Evolutionary conservation across 495 filamentous ascomycete genomes (phyloP), one percentile per base, ranked within the genome.

Genomic region (Xylaria intraflava): DNA sequence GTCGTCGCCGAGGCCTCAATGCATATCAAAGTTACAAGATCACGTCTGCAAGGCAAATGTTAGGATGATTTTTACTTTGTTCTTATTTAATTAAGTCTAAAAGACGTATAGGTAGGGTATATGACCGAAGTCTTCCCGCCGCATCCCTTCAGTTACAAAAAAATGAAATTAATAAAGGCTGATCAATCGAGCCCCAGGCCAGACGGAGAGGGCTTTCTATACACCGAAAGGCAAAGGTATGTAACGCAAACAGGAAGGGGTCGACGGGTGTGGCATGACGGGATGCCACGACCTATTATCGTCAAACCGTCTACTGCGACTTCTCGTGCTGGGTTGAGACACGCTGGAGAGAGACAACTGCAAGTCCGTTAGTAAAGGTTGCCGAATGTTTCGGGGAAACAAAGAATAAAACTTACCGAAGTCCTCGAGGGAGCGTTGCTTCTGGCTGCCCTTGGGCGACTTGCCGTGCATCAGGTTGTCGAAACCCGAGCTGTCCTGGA

Each of bases 401-500:
- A 5, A 38, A 51, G 19, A 12, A 47, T 14, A 55, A 40, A 59
- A 77, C 84, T 80, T 80, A 89, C 86, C 78, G 58, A 95, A 92
- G 69, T 95, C 90, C 73, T 95, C 90, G 54, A 89, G 71, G 1
- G 80, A 83, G 50, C 86, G 76, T 73, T 91, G 84, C 72, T 85
- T 87, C 57, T 78, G 74, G 66, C 80, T 83, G 68, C 83, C 84
- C 73, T 87, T 86, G 45, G 81, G 82, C 51, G 81, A 82, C 76
- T 88, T 89, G 65, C 89, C 87, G 71, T 95, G 89, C 87, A 94
- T 91, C 55, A 95, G 77, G 76, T 92, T 89, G 72, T 95, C 87
- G 70, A 95, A 94, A 41, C 81, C 81, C 30, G 74, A 66, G 62
- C 83, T 89, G 68, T 81, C 83, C 61, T 89, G 84, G 58, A 95